Evolutionary conservation across 78 protist species (phyloP).

Genomic region (Dictyostelium firmibasis): DNA sequence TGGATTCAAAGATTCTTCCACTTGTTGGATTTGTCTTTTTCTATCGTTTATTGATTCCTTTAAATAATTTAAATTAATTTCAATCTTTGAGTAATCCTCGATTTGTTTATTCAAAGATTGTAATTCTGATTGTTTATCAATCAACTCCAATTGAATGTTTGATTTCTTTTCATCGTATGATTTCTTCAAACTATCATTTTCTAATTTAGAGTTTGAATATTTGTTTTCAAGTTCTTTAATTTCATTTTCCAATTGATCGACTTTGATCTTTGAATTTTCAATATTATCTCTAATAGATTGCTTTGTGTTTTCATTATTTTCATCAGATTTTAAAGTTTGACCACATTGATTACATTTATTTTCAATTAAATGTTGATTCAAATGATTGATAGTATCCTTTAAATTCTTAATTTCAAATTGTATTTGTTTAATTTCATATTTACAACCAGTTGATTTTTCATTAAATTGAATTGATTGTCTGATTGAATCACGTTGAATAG

Average conservation of each 20-base stretch:
- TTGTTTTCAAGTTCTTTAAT: not conserved
- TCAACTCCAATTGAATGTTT: not conserved
- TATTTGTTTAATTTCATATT: not conserved
- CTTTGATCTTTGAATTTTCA: not conserved
- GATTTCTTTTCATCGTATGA: not conserved
- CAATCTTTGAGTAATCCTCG: not conserved
- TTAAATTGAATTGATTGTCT: not conserved
- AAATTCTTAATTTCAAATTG: not conserved
- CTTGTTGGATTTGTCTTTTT: not conserved
- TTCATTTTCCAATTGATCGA: not conserved
- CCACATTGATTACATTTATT: slow-evolving; percentile 30
- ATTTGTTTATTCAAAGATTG: not conserved
- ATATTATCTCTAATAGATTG: not conserved
- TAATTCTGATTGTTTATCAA: not conserved
- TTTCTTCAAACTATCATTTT: not conserved
- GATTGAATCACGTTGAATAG: not conserved
- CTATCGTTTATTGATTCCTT: not conserved
- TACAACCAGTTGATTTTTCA: not conserved
- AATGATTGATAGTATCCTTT: not conserved
- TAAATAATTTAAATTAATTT: slow-evolving; percentile 5
- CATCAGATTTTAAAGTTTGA: not conserved
- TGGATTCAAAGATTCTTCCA: not conserved
- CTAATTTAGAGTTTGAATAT: not conserved
- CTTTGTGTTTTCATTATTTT: not conserved
- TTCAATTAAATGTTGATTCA: not conserved